Base-by-base conservation (phyloP, 805 yeast genomes). In the Blastobotrys parvus region DNA sequence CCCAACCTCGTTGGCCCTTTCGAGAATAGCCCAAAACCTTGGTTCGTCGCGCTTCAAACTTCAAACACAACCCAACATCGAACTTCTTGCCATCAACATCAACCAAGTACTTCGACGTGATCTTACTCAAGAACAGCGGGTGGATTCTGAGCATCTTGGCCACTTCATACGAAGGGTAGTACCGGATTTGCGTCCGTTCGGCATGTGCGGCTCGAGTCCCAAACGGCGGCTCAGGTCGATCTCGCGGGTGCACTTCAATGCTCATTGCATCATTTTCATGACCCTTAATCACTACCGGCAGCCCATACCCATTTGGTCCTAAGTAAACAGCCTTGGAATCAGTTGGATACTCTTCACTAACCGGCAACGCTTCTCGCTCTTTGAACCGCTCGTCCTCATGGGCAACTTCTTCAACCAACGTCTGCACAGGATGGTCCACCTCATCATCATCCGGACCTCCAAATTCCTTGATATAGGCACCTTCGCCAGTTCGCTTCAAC, bases 1-100 rank as follows among this genome's bases (percentile, higher is more conserved):
- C 87, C 98, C 98, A 92, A 18, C 78, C 80, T 40, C 70, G 69
- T 20, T 68, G 73, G 34, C 63, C 68, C 55, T 80, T 78, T 46
- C 79, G 74, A 1, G 96, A 78, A 65, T 78, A 90, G 3, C 97
- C 98, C 49, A 89, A 70, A 2, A 86, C 97, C 62, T 90, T 90
- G 55, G 76, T 74, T 52, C 87, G 77, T 46, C 77, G 75, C 18
- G 76, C 75, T 51, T 89, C 95, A 62, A 80, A 83, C 63, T 89
- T 89, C 60, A 92, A 69, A 45, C 82, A 84, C 49, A 92, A 68
- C 17, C 97, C 97, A 54, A 92, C 68, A 57, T 89, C 82, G 7
- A 71, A 55, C 49, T 73, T 72, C 49, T 67, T 74, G 18, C 73
- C 73, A 17, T 70, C 70, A 46, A 74, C 77, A 23, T 69, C 72